These are phyloP conservation scores for Eucalyptus curtisii DNA, from an alignment of 345 rosid genomes.

Conservation along the genomic window DNA sequence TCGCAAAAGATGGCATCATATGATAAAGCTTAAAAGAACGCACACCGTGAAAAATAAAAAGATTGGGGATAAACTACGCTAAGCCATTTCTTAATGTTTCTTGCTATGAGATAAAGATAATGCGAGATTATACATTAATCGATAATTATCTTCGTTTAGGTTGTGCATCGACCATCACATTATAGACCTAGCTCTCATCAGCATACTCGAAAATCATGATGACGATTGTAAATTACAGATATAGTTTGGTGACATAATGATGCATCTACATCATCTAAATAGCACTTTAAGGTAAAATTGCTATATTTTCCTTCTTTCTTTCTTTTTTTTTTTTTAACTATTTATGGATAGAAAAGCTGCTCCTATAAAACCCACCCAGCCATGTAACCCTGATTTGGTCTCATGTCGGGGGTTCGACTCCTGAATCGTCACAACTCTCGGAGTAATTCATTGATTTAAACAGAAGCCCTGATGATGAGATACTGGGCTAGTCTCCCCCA, in stretches of 20 bases:
- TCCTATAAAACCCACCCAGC: no score
- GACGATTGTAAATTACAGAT: background rate
- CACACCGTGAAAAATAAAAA: background rate
- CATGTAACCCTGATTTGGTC: no score
- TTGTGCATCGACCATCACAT: background rate
- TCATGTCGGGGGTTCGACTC: no score
- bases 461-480: no score
- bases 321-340: fast-evolving
- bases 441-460: no score
- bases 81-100: background rate
- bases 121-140: fast-evolving
- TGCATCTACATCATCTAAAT: background rate
- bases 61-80: background rate
- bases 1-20: background rate
- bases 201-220: background rate
- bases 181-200: background rate
- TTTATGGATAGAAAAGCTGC: no score
- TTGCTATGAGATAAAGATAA: background rate
- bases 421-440: no score
- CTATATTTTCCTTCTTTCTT: background rate
- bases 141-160: background rate
- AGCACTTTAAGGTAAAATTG: background rate
- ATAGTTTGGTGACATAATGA: background rate
- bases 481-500: no score
- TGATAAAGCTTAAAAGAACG: background rate